These are phyloP conservation scores for Coffea humblotiana DNA, from an alignment of 305 asterid species.

Conservation along the genomic window DNA sequence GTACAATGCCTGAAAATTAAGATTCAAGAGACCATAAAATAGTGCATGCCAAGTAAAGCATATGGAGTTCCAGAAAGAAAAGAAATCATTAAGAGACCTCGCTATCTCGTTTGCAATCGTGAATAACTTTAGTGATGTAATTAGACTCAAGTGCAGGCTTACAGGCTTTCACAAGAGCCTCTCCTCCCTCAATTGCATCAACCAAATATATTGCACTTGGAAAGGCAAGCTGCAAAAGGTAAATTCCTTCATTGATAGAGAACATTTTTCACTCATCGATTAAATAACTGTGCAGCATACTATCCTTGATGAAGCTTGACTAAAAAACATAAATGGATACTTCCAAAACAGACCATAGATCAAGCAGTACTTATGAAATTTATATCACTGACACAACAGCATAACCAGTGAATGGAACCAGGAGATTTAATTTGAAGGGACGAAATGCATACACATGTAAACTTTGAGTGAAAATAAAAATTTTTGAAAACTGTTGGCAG, in stretches of 20 bases:
- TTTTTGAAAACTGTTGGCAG: too few species aligned
- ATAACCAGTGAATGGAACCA: too few species aligned
- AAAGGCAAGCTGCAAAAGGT: slow-evolving; percentile 74
- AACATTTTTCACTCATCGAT: background rate
- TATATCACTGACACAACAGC: too few species aligned
- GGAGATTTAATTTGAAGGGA: too few species aligned
- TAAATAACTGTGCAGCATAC: too few species aligned
- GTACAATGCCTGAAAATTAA: slow-evolving; percentile 73
- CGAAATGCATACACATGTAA: too few species aligned
- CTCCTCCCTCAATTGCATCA: slow-evolving; percentile 96
- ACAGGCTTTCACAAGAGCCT: slow-evolving; percentile 76
- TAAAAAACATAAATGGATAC: too few species aligned
- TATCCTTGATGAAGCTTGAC: too few species aligned
- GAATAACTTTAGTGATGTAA: slow-evolving; percentile 92
- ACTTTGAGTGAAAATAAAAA: too few species aligned
- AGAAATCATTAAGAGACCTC: slow-evolving; percentile 71
- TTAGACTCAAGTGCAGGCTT: slow-evolving; percentile 99
- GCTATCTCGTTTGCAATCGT: slow-evolving; percentile 99
- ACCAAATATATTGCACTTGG: slow-evolving; percentile 90
- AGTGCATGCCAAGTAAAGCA: slow-evolving; percentile 22
- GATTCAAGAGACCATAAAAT: slow-evolving; percentile 27
- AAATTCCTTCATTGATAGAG: background rate
- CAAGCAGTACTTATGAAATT: too few species aligned
- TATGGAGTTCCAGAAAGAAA: slow-evolving; percentile 27
- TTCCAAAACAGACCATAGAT: too few species aligned